A percentile compares a stretch with the other conserved stretches of the same genome.
These are phyloP conservation scores for Aleurites moluccanus DNA, from an alignment of 441 rosid species.

Conservation along the genomic window DNA sequence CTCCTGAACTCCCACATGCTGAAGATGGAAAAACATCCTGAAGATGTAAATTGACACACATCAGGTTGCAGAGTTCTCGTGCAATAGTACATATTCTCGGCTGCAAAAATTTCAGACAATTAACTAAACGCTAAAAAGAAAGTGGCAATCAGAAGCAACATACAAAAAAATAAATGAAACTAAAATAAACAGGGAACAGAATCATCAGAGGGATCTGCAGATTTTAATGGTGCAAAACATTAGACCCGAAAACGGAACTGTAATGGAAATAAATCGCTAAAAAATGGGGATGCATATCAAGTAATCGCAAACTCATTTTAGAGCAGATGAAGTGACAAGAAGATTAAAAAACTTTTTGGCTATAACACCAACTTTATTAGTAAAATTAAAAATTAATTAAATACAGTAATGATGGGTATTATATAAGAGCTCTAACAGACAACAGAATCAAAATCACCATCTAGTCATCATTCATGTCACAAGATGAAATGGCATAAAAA, in stretches of 20 bases:
- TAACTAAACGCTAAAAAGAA: background rate
- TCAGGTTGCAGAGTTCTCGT: constrained; percentile 69
- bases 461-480: background rate
- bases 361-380: background rate
- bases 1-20: constrained; percentile 3
- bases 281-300: background rate
- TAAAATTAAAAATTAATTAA: background rate
- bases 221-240: background rate
- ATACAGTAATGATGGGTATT: background rate
- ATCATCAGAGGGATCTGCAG: too few species aligned
- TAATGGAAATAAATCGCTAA: background rate
- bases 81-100: constrained; percentile 87
- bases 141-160: background rate
- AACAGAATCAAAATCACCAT: background rate
- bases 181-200: too few species aligned
- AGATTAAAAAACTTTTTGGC: background rate
- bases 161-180: background rate
- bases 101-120: constrained; percentile 42
- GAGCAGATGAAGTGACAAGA: background rate
- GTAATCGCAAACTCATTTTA: background rate
- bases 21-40: constrained; percentile 8
- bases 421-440: background rate
- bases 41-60: constrained; percentile 8
- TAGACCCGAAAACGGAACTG: background rate
- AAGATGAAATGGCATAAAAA: background rate